A percentile compares a stretch with the other conserved stretches of the same genome.
These are phyloP conservation scores for Bocquillonia castaneifolia DNA, from an alignment of 441 rosid species.

Conservation along the genomic window DNA sequence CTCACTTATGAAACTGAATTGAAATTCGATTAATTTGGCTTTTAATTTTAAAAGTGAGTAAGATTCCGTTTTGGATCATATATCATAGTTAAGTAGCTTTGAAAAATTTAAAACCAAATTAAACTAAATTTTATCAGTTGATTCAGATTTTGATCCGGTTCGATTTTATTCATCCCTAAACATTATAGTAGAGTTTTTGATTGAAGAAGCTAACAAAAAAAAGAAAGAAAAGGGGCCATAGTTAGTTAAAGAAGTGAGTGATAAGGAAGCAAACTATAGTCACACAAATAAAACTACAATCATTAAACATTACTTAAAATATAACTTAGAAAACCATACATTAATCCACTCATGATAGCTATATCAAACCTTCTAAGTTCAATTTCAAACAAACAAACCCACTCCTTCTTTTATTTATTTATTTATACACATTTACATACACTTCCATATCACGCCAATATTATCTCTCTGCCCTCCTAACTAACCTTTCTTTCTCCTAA, in stretches of 20 bases:
- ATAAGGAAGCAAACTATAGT: constrained; percentile 43
- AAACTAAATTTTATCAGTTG: too few relatives aligned
- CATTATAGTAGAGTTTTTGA: not conserved
- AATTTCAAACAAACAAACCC: not conserved
- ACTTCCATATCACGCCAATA: constrained; percentile 49
- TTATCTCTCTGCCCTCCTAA: constrained; percentile 22
- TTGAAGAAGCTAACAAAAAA: too few relatives aligned
- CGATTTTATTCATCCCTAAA: too few relatives aligned
- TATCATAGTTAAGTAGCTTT: too few relatives aligned
- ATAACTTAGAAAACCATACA: constrained; percentile 16
- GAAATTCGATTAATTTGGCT: too few relatives aligned
- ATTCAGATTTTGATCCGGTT: too few relatives aligned
- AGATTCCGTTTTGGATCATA: too few relatives aligned
- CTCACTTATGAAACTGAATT: too few relatives aligned
- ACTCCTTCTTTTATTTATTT: not conserved
- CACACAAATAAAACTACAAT: constrained; percentile 6
- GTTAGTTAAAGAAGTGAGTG: constrained; percentile 76
- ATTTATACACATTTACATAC: constrained; percentile 9
- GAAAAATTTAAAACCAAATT: too few relatives aligned
- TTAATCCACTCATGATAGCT: constrained; percentile 18
- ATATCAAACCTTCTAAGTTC: constrained; percentile 20
- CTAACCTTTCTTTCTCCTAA: constrained; percentile 5
- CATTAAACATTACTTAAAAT: constrained; percentile 22
- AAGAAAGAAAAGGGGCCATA: constrained; percentile 34
- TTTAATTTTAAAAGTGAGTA: too few relatives aligned